These are phyloP conservation scores for Phalaenopsis aphrodite DNA, from an alignment of 106 monocot species.

Conservation along the genomic window DNA sequence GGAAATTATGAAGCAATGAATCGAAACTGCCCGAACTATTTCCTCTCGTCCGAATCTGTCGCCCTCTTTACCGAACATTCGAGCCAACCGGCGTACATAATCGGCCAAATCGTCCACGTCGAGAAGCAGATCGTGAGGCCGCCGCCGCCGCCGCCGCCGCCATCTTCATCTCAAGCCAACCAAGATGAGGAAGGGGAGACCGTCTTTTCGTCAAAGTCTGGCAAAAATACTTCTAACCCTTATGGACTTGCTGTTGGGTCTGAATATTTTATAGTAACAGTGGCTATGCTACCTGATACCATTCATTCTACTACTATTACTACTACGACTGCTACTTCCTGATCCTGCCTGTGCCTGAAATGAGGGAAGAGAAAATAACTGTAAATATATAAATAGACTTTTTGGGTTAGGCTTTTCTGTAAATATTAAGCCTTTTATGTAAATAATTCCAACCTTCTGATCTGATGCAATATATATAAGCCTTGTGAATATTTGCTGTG, in stretches of 20 bases:
- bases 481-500: background rate
- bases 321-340: conserved; percentile 37
- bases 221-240: conserved; percentile 36
- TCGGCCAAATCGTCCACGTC: conserved; percentile 96
- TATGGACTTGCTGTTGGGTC: conserved; percentile 61
- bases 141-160: conserved; percentile 1
- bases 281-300: conserved; percentile 82
- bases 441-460: conserved; percentile 1
- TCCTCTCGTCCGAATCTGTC: conserved; percentile 85
- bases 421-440: conserved; percentile 7
- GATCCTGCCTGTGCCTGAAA: conserved; percentile 56
- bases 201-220: background rate
- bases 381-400: conserved; percentile 10
- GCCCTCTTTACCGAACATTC: conserved; percentile 76
- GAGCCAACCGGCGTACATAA: conserved; percentile 47
- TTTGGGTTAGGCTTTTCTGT: conserved; percentile 7
- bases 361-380: conserved; percentile 65
- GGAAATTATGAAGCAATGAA: conserved; percentile 85
- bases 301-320: conserved; percentile 22
- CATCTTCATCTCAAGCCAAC: background rate
- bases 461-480: background rate
- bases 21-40: conserved; percentile 63
- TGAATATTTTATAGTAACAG: conserved; percentile 91
- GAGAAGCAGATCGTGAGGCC: conserved; percentile 40
- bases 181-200: conserved; percentile 21